Conservation (phyloP, 805 yeast genomes). For the Hanseniaspora clermontiae region DNA sequence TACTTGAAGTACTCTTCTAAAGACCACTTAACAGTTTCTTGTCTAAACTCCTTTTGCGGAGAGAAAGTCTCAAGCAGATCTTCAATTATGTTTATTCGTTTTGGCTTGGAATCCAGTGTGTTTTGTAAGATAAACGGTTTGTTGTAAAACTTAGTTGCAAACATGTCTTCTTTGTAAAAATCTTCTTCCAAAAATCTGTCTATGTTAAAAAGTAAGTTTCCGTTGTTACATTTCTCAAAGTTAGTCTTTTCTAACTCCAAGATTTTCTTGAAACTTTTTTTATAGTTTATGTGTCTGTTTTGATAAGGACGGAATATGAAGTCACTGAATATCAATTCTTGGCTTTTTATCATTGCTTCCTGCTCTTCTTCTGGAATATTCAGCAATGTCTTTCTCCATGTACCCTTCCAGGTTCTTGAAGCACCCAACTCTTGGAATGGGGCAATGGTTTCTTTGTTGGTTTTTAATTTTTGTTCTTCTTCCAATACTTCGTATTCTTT, state of each 20-base stretch:
- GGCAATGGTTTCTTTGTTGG: constrained; percentile 15
- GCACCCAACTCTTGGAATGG: constrained; percentile 19
- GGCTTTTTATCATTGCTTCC: constrained; percentile 36
- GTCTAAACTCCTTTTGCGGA: constrained; percentile 49
- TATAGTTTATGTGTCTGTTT: constrained; percentile 58
- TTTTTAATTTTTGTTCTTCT: constrained; percentile 14
- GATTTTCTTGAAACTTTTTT: constrained; percentile 35
- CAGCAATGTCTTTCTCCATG: constrained; percentile 62
- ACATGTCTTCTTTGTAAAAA: constrained; percentile 33
- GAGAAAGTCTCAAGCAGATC: constrained; percentile 62
- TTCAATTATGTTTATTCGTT: constrained; percentile 27
- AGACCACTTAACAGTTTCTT: constrained; percentile 78
- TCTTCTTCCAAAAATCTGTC: constrained; percentile 37
- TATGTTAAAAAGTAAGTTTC: constrained; percentile 30
- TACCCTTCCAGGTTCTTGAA: constrained; percentile 50
- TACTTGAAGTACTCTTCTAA: constrained; percentile 50
- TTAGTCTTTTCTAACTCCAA: constrained; percentile 35
- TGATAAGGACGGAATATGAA: constrained; percentile 71
- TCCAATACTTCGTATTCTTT: constrained; percentile 19
- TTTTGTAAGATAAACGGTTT: constrained; percentile 50
- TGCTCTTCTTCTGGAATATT: constrained; percentile 24
- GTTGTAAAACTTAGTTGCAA: constrained; percentile 35
- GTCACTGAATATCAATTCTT: constrained; percentile 56
- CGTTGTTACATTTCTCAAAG: constrained; percentile 18
- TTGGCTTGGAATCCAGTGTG: constrained; percentile 17